Conservation (phyloP, 1,284 basidiomycete species). For the Trichosporon sp. region DNA sequence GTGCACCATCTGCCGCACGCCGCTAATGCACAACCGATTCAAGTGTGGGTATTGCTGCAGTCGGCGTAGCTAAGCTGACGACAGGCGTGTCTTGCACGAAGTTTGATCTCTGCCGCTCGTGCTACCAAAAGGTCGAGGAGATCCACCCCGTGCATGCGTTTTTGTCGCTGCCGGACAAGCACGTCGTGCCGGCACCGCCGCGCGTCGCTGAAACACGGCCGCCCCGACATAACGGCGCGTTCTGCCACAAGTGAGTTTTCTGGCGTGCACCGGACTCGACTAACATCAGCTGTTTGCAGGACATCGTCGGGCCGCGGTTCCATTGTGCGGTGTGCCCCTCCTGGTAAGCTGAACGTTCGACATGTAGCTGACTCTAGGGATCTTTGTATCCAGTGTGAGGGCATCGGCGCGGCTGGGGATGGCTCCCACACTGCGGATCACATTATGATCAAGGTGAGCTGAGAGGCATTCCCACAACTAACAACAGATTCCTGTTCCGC, state of each 20-base stretch:
- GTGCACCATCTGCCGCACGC: constrained; percentile 72
- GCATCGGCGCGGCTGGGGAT: constrained; percentile 55
- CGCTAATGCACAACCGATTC: constrained; percentile 63
- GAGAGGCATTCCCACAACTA: not conserved
- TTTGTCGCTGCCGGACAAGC: constrained; percentile 64
- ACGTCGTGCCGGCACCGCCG: constrained; percentile 5
- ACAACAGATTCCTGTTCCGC: constrained; percentile 71
- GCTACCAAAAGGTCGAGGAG: constrained; percentile 65
- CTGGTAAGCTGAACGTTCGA: constrained; percentile 29
- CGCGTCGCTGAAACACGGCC: not conserved
- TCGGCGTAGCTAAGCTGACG: constrained; percentile 1
- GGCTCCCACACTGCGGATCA: constrained; percentile 54
- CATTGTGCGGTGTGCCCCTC: constrained; percentile 77
- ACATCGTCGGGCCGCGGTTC: constrained; percentile 82
- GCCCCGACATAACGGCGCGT: constrained; percentile 44
- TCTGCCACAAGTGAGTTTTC: constrained; percentile 60
- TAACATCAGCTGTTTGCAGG: constrained; percentile 66
- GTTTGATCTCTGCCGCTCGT: constrained; percentile 73
- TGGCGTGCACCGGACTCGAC: not conserved
- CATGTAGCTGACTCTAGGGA: constrained; percentile 36
- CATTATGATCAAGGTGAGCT: constrained; percentile 79
- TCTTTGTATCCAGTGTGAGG: constrained; percentile 82
- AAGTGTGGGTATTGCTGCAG: constrained; percentile 57
- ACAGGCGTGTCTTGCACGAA: constrained; percentile 63
- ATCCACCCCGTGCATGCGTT: constrained; percentile 83